Conservation (phyloP, 805 yeast genomes). For the Zygosaccharomyces lentus region DNA sequence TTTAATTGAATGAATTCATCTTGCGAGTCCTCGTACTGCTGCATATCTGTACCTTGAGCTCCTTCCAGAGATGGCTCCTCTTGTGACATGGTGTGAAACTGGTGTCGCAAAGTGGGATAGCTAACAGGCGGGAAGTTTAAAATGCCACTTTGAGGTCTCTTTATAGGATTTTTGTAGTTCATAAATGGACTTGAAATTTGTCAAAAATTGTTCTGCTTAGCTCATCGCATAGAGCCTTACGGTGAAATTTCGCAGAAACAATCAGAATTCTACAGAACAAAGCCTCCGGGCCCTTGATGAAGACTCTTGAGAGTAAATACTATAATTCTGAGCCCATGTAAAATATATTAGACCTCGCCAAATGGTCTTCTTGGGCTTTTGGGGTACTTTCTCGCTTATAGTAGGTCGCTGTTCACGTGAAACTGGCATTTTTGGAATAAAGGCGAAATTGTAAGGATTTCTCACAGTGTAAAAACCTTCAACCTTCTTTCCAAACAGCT, state of each 20-base stretch:
- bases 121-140: background rate
- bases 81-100: background rate
- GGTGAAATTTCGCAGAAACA: conserved; percentile 5
- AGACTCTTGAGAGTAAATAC: background rate
- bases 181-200: background rate
- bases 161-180: background rate
- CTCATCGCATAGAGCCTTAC: conserved; percentile 4
- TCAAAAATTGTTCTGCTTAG: conserved; percentile 2
- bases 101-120: background rate
- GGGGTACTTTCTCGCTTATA: background rate
- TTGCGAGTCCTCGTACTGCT: conserved; percentile 18
- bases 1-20: conserved; percentile 39
- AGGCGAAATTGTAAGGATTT: conserved; percentile 5
- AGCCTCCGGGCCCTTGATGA: background rate
- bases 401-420: background rate
- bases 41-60: background rate
- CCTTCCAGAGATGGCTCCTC: conserved; percentile 2
- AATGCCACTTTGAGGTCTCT: background rate
- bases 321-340: background rate
- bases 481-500: background rate
- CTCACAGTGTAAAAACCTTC: conserved; percentile 1
- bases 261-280: background rate
- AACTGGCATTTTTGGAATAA: background rate
- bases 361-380: background rate
- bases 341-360: background rate